Conservation (phyloP, 768 basidiomycete genomes). For the Cytidiella melzeri region DNA sequence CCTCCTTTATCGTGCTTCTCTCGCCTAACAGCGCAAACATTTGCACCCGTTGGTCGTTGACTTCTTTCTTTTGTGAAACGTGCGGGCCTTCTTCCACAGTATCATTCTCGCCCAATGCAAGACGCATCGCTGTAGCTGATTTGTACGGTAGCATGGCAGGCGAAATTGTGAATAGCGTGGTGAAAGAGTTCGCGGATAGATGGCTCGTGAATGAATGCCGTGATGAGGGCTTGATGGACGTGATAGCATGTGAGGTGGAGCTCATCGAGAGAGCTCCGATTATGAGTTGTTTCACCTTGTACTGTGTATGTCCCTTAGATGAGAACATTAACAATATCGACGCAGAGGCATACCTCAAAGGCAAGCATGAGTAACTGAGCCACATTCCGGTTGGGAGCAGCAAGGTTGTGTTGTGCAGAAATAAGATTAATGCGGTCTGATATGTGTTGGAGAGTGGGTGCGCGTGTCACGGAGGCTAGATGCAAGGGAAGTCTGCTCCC, state of each 20-base stretch:
- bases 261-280: conserved; percentile 75
- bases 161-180: conserved; percentile 70
- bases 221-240: conserved; percentile 61
- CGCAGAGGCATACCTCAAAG: conserved; percentile 53
- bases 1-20: conserved; percentile 65
- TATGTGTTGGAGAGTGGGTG: conserved; percentile 71
- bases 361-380: conserved; percentile 70
- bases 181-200: conserved; percentile 65
- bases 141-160: conserved; percentile 75
- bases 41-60: conserved; percentile 69
- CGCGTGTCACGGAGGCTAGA: conserved; percentile 66
- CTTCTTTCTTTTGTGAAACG: conserved; percentile 49
- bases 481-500: conserved; percentile 69
- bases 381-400: conserved; percentile 53
- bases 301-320: conserved; percentile 32
- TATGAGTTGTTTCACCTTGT: conserved; percentile 79
- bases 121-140: conserved; percentile 70
- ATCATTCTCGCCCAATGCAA: conserved; percentile 52
- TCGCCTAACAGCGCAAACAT: conserved; percentile 69
- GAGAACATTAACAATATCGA: background rate
- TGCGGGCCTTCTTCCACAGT: conserved; percentile 41
- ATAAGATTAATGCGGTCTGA: conserved; percentile 77
- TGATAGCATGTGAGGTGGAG: conserved; percentile 67
- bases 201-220: conserved; percentile 33
- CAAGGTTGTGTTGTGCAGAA: conserved; percentile 69